Conservation (phyloP, 805 yeast genomes). For the Wickerhamiella brachini region DNA sequence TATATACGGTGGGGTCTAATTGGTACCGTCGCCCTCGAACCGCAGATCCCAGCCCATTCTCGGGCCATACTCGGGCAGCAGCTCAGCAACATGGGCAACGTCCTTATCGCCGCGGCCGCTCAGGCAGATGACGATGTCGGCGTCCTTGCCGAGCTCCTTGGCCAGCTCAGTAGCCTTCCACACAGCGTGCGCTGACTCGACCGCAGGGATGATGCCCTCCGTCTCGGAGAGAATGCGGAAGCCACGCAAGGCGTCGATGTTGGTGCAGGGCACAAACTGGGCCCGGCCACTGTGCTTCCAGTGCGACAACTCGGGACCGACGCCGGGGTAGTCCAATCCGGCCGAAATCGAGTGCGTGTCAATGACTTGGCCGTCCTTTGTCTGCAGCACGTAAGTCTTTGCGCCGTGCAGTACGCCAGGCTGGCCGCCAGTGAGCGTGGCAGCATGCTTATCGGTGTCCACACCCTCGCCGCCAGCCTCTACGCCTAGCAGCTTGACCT, state of each 20-base stretch:
- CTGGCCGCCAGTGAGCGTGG: conserved; percentile 85
- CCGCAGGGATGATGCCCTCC: conserved; percentile 97
- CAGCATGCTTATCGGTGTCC: conserved; percentile 79
- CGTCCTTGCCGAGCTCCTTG: conserved; percentile 61
- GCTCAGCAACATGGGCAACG: conserved; percentile 94
- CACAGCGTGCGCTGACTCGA: conserved; percentile 94
- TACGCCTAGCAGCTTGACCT: conserved; percentile 77
- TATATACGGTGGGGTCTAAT: not conserved
- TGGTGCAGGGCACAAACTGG: conserved; percentile 79
- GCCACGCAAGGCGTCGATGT: conserved; percentile 88
- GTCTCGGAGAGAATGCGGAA: conserved; percentile 77
- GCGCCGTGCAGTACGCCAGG: conserved; percentile 99
- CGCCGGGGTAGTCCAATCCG: conserved; percentile 98
- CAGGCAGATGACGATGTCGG: conserved; percentile 74
- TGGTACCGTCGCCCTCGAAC: conserved; percentile 28
- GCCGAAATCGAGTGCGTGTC: conserved; percentile 98
- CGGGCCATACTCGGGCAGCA: conserved; percentile 79
- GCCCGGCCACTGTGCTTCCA: conserved; percentile 96
- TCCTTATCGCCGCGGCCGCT: conserved; percentile 99
- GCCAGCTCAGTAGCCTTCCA: conserved; percentile 85
- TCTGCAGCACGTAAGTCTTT: conserved; percentile 83
- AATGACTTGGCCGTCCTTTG: conserved; percentile 85
- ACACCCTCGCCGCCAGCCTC: conserved; percentile 99
- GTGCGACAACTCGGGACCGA: conserved; percentile 92
- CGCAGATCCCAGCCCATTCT: conserved; percentile 92